Evolutionary conservation across 1,284 basidiomycete genomes (phyloP).

Genomic region (Agroathelia rolfsii): DNA sequence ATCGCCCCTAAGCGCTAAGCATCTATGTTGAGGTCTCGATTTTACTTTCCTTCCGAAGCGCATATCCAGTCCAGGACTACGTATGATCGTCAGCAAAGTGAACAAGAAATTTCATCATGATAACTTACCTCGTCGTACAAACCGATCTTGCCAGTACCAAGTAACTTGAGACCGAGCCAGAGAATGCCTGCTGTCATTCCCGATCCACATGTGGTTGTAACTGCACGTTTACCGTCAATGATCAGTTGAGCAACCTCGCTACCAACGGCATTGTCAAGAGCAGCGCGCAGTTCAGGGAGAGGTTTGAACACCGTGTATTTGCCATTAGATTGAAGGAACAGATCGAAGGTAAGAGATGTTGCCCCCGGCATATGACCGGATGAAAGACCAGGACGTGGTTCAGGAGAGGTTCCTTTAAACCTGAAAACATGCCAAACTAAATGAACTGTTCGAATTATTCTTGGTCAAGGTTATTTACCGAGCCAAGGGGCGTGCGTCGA

Average conservation of each 20-base stretch:
- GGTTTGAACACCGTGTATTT: constrained; percentile 61
- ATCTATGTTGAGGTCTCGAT: constrained; percentile 54
- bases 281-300: constrained; percentile 43
- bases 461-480: constrained; percentile 41
- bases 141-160: constrained; percentile 50
- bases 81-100: constrained; percentile 8
- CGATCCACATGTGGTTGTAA: constrained; percentile 77
- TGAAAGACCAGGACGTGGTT: constrained; percentile 81
- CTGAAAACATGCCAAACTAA: constrained; percentile 29
- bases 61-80: constrained; percentile 83
- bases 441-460: too few relatives aligned
- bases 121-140: constrained; percentile 77
- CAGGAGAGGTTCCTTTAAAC: constrained; percentile 74
- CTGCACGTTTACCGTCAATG: constrained; percentile 43
- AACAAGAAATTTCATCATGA: constrained; percentile 7
- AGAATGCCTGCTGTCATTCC: constrained; percentile 96
- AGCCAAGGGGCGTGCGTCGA: constrained; percentile 79
- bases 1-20: too few relatives aligned
- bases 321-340: constrained; percentile 54
- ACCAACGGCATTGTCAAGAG: constrained; percentile 56
- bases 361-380: constrained; percentile 93
- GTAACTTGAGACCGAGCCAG: constrained; percentile 76
- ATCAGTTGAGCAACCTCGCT: constrained; percentile 42
- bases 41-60: constrained; percentile 49
- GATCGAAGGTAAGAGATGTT: constrained; percentile 75